Conservation (phyloP, 2,329 filamentous ascomycete species). For the Dactylonectria macrodidyma region DNA sequence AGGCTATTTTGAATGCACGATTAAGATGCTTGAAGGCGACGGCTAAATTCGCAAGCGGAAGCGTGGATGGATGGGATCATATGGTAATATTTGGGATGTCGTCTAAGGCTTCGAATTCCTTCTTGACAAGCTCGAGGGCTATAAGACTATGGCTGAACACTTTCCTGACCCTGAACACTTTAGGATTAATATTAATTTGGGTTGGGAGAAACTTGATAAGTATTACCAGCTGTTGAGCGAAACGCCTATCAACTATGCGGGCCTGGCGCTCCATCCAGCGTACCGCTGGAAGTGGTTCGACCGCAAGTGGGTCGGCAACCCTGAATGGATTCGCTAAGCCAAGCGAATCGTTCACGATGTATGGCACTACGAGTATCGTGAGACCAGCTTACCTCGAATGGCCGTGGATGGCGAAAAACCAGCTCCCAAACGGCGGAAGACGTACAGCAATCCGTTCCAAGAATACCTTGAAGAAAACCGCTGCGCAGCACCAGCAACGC, state of each 20-base stretch:
- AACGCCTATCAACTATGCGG: slow-evolving; percentile 27
- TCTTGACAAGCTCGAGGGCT: slow-evolving; percentile 13
- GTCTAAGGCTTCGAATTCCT: slow-evolving; percentile 31
- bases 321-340: slow-evolving; percentile 13
- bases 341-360: slow-evolving; percentile 18
- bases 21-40: slow-evolving; percentile 34
- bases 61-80: slow-evolving; percentile 28
- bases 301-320: slow-evolving; percentile 1
- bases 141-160: slow-evolving; percentile 16
- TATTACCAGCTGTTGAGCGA: slow-evolving; percentile 23
- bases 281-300: slow-evolving; percentile 30
- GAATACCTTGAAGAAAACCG: slow-evolving; percentile 1
- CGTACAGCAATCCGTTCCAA: slow-evolving; percentile 12
- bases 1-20: slow-evolving; percentile 19
- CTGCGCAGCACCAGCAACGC: no score
- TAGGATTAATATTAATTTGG: no score
- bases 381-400: neutral
- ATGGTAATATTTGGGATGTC: slow-evolving; percentile 33
- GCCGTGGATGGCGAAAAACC: neutral
- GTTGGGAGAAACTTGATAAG: slow-evolving; percentile 23
- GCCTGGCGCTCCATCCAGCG: slow-evolving; percentile 20
- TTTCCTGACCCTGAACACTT: slow-evolving; percentile 19
- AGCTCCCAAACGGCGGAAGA: slow-evolving; percentile 12
- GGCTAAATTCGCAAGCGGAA: slow-evolving; percentile 11
- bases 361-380: no score